Evolutionary conservation across 2,329 filamentous ascomycete species (phyloP).

Genomic region (Hyphodiscus sp.): DNA sequence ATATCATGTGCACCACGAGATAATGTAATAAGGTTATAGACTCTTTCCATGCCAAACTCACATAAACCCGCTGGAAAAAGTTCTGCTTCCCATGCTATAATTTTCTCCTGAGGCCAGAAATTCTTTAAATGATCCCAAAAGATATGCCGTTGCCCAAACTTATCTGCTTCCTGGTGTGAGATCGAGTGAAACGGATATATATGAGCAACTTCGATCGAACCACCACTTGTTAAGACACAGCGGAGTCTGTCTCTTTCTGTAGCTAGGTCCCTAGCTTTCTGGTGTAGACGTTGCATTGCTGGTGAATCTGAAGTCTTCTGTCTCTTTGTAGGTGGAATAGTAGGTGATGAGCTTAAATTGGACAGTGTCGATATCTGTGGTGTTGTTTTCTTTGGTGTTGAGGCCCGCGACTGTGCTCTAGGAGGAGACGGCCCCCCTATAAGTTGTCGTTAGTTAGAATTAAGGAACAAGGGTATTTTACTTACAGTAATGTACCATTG

Average conservation of each 20-base stretch:
- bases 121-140: constrained; percentile 12
- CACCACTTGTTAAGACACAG: constrained; percentile 9
- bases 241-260: constrained; percentile 5
- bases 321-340: too few species aligned
- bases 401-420: too few species aligned
- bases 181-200: constrained; percentile 11
- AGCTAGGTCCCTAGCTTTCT: neutral
- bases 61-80: neutral
- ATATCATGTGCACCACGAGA: neutral
- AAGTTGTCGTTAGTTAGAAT: too few species aligned
- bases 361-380: too few species aligned
- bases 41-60: constrained; percentile 2
- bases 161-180: constrained; percentile 5
- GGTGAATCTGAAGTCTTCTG: constrained; percentile 7
- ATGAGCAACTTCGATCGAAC: constrained; percentile 5
- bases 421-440: too few species aligned
- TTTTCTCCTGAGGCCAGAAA: too few species aligned
- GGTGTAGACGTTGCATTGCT: neutral
- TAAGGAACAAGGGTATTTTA: constrained; percentile 5
- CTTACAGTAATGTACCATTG: constrained; percentile 12
- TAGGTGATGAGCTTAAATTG: too few species aligned
- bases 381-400: too few species aligned
- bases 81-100: constrained; percentile 1
- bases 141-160: constrained; percentile 6
- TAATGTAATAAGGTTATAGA: constrained; percentile 3